These are phyloP conservation scores for Globisporangium megalacanthum DNA, from an alignment of 352 stramenopile species.

Conservation along the genomic window DNA sequence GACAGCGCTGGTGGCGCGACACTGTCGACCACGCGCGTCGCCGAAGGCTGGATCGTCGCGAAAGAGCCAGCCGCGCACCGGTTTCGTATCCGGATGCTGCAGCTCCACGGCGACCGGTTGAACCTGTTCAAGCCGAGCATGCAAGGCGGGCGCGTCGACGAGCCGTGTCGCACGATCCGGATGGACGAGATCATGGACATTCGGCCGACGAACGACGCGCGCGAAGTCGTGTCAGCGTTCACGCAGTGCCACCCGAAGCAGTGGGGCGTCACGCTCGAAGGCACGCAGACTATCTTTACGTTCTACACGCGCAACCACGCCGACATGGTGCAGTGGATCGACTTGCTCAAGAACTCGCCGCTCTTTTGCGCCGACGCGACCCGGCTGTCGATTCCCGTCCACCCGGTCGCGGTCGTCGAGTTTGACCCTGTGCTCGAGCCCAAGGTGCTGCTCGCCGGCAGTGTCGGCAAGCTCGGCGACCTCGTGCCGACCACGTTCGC, in stretches of 20 bases:
- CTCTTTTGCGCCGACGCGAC: conserved; percentile 53
- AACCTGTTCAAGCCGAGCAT: conserved; percentile 85
- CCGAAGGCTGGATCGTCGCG: conserved; percentile 80
- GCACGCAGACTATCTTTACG: conserved; percentile 76
- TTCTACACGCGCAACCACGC: conserved; percentile 77
- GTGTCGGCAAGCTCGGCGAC: conserved; percentile 74
- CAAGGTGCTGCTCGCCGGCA: conserved; percentile 59
- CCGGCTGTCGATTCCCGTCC: conserved; percentile 73
- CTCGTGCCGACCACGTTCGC: conserved; percentile 55
- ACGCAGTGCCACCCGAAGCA: conserved; percentile 85
- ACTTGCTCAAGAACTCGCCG: conserved; percentile 84
- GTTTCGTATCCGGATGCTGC: conserved; percentile 79
- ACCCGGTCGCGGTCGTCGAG: conserved; percentile 72
- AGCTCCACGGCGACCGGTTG: conserved; percentile 72
- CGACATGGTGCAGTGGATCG: conserved; percentile 82
- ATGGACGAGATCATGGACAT: conserved; percentile 86
- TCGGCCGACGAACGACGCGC: conserved; percentile 73
- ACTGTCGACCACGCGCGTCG: conserved; percentile 34
- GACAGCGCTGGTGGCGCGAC: conserved; percentile 11
- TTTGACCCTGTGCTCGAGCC: conserved; percentile 65
- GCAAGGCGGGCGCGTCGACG: conserved; percentile 62
- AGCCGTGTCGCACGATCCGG: conserved; percentile 61
- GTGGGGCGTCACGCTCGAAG: conserved; percentile 80
- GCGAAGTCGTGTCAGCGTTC: conserved; percentile 66
- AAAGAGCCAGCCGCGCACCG: conserved; percentile 73